Percentiles rank a stretch among this genome's conserved stretches.
These are phyloP conservation scores for Chlamydomonas eustigma DNA, from an alignment of 139 green algal genomes.

Conservation along the genomic window DNA sequence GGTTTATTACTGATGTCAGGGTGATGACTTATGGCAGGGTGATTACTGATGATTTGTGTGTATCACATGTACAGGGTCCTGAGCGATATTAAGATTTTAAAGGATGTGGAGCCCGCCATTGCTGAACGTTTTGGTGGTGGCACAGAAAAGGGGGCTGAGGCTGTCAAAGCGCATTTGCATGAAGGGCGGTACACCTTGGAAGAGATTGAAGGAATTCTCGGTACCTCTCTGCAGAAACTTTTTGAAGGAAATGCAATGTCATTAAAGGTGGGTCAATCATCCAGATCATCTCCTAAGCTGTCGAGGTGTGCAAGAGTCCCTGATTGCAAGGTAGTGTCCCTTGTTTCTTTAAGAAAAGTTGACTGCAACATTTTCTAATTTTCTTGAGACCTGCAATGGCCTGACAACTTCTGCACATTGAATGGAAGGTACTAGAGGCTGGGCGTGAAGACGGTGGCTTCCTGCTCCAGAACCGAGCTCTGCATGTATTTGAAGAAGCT, in stretches of 20 bases:
- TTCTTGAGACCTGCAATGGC: too few species aligned
- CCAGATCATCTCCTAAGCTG: too few species aligned
- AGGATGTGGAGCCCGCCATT: slow-evolving; percentile 44
- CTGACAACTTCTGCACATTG: too few species aligned
- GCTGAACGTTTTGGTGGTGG: slow-evolving; percentile 16
- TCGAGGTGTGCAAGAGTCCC: too few species aligned
- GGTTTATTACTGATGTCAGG: too few species aligned
- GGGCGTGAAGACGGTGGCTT: slow-evolving; percentile 46
- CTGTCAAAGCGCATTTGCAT: slow-evolving; percentile 60
- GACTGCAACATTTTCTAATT: too few species aligned
- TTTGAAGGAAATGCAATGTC: slow-evolving; percentile 42
- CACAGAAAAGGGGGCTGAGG: slow-evolving; percentile 21
- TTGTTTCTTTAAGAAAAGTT: too few species aligned
- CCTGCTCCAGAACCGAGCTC: slow-evolving; percentile 64
- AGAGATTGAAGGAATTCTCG: slow-evolving; percentile 14
- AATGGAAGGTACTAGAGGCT: slow-evolving; percentile 42
- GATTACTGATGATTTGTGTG: too few species aligned
- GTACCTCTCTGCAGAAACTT: slow-evolving; percentile 38
- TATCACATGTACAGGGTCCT: too few species aligned
- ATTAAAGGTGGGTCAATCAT: slow-evolving; percentile 6
- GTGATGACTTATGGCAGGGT: too few species aligned
- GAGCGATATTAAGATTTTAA: too few species aligned
- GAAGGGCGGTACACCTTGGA: slow-evolving; percentile 47
- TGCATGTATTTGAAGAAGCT: slow-evolving; percentile 84
- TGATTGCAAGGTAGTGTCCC: too few species aligned